Conservation (phyloP, 306 rosid genomes). For the Cucurbita argyrosperma region DNA sequence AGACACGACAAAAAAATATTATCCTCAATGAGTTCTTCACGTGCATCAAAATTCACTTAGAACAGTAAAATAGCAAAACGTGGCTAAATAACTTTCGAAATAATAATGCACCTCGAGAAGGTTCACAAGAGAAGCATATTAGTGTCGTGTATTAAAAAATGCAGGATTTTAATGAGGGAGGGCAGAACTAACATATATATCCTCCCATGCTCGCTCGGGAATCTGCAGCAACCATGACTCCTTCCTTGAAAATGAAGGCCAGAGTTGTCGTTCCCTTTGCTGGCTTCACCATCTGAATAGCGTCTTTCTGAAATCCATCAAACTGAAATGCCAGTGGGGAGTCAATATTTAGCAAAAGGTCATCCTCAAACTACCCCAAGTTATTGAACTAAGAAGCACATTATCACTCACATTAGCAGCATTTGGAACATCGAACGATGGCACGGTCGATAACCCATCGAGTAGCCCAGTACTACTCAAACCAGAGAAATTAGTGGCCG, state of each 20-base stretch:
- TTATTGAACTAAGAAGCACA: neutral
- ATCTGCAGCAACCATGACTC: slow-evolving; percentile 98
- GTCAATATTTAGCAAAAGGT: neutral
- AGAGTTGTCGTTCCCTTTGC: slow-evolving; percentile 93
- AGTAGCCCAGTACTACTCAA: slow-evolving; percentile 20
- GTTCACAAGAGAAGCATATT: neutral
- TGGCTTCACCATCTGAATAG: slow-evolving; percentile 91
- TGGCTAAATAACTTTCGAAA: neutral
- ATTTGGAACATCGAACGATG: slow-evolving; percentile 54
- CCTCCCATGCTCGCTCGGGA: slow-evolving; percentile 99
- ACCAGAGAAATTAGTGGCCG: slow-evolving; percentile 30
- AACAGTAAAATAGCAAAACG: neutral
- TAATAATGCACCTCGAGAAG: neutral
- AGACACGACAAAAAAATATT: neutral
- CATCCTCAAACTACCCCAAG: neutral
- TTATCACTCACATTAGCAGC: slow-evolving; percentile 40
- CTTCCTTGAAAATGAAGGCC: slow-evolving; percentile 88
- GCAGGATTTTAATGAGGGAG: neutral
- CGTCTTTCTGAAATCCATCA: slow-evolving; percentile 79
- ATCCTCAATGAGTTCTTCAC: neutral
- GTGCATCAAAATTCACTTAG: neutral
- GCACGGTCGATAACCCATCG: slow-evolving; percentile 39
- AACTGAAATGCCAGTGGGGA: slow-evolving; percentile 32
- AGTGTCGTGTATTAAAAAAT: neutral
- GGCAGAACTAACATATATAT: slow-evolving; percentile 52